These are phyloP conservation scores for Pleurotus tuoliensis DNA, from an alignment of 768 basidiomycete species.

Conservation along the genomic window DNA sequence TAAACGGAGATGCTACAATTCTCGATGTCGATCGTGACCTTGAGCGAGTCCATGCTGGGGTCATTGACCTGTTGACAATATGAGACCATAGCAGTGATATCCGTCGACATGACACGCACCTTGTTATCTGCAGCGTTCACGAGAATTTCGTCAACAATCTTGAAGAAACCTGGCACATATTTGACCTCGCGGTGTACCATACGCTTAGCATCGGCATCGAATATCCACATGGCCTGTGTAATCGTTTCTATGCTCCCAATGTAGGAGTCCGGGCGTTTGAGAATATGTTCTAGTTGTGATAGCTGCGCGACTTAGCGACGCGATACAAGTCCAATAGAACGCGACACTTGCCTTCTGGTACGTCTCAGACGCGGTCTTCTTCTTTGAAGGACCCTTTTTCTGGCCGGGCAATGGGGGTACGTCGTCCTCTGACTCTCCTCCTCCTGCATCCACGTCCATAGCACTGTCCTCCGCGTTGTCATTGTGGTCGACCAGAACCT, in stretches of 20 bases:
- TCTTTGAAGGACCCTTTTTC: slow-evolving; percentile 56
- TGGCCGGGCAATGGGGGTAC: slow-evolving; percentile 31
- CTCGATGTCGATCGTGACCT: slow-evolving; percentile 82
- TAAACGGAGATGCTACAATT: slow-evolving; percentile 84
- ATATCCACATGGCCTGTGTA: slow-evolving; percentile 91
- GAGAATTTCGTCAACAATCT: slow-evolving; percentile 98
- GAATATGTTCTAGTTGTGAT: slow-evolving; percentile 90
- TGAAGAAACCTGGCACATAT: slow-evolving; percentile 97
- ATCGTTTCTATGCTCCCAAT: slow-evolving; percentile 94
- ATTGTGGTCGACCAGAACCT: slow-evolving; percentile 40
- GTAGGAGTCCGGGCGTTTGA: slow-evolving; percentile 91
- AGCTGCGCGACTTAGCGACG: slow-evolving; percentile 46
- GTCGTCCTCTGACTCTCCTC: slow-evolving; percentile 6
- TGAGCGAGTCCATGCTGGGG: slow-evolving; percentile 84
- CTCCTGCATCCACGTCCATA: slow-evolving; percentile 1
- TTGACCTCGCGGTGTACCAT: slow-evolving; percentile 82
- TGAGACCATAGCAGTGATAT: too few relatives aligned
- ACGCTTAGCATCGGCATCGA: slow-evolving; percentile 76
- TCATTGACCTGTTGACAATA: slow-evolving; percentile 74
- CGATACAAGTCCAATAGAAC: not conserved
- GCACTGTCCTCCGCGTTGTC: slow-evolving; percentile 30
- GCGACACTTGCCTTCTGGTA: slow-evolving; percentile 69
- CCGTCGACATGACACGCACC: slow-evolving; percentile 39
- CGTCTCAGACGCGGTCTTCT: slow-evolving; percentile 88
- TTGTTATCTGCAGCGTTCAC: slow-evolving; percentile 99